Conservation (phyloP, 148 eudicot genomes). For the Vaccinium darrowii region DNA sequence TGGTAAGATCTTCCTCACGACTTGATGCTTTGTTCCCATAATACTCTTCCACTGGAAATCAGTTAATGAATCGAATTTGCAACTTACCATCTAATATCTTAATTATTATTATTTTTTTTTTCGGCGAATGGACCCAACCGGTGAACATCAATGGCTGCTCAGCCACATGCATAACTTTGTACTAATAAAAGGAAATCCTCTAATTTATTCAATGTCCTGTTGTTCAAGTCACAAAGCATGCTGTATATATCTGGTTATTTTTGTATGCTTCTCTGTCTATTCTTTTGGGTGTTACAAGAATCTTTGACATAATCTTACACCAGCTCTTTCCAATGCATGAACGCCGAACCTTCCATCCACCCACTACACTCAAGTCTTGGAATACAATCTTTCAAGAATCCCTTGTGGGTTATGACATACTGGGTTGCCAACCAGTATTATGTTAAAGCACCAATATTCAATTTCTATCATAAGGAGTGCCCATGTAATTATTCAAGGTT, state of each 20-base stretch:
- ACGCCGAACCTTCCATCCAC: neutral
- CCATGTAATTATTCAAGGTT: neutral
- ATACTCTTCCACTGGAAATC: neutral
- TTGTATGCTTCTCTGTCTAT: neutral
- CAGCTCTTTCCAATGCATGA: neutral
- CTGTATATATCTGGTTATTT: neutral
- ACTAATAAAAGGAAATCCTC: neutral
- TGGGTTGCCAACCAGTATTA: neutral
- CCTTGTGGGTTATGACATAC: neutral
- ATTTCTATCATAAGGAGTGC: conserved; percentile 4
- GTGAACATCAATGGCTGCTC: neutral
- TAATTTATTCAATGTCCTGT: neutral
- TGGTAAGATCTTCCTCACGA: neutral
- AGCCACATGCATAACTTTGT: neutral
- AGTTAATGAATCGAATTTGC: neutral
- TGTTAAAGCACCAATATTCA: neutral
- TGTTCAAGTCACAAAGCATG: neutral
- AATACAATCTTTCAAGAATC: conserved; percentile 4
- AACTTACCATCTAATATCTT: neutral
- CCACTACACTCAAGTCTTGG: neutral
- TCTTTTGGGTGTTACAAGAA: too few relatives aligned
- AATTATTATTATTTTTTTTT: neutral
- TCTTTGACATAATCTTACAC: neutral
- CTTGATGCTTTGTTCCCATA: neutral
- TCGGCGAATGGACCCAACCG: neutral